Evolutionary conservation across 148 eudicot species (phyloP), one percentile per base, ranked within the genome.

Genomic region (Diospyros lotus): DNA sequence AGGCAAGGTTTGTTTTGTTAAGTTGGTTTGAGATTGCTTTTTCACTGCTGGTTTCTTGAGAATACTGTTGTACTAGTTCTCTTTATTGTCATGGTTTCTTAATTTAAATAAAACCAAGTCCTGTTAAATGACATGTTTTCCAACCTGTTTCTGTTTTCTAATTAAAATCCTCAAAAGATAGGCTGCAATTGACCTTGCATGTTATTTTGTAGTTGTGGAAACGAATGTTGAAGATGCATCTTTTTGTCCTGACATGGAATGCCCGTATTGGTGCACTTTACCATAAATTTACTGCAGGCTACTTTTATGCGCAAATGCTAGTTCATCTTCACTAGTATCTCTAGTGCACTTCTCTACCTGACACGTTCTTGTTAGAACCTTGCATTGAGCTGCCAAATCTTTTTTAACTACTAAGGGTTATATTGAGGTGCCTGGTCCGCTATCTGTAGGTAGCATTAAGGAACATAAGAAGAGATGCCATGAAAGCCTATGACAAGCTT

Each of bases 391-490:
- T 28, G 28, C 28, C 28, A 28, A 28, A 28, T 44, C 6, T 11
- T 39, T 66, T 13, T 15, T 65, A 40, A 48, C 17, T 58, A 44
- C 52, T 11, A 18, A 13, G 42, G 64, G n/a, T 54, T 42, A n/a
- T 55, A 12, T 55, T 40, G 44, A 45, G 66, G 73, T 68, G 58
- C 42, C 53, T 64, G 58, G 3, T 17, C 13, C 12, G 14, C 42
- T 53, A 68, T 66, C 64, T 82, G 55, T 77, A 92, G 98, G 96
- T 94, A 53, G 98, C 98, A 70, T 28, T 94, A 80, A 89, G 98
- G 86, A 92, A 92, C 74, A 90, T 92, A 76, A 88, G 97, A 85
- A 94, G 97, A 82, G 98, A 94, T 85, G 98, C 97, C 44, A 74
- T 90, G 76, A 94, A 90, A 85, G 83, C 96, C 59, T 94, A 94